A percentile compares a stretch with the other conserved stretches of the same genome.
phyloP scores from a whole-genome alignment of 495 filamentous ascomycete species.

The Tuber borchii region DNA sequence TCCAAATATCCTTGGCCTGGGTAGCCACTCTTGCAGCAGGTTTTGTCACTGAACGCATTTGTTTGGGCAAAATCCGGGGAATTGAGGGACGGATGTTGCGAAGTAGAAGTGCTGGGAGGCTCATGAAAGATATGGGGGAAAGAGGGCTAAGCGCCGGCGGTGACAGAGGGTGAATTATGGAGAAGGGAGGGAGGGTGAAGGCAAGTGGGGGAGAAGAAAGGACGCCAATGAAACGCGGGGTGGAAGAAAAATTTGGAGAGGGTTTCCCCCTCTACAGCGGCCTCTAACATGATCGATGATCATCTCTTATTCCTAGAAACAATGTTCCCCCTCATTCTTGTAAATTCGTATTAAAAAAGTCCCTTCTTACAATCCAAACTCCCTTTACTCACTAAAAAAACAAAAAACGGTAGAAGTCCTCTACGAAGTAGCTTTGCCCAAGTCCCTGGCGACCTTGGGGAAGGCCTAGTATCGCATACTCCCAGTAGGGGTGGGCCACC shows the following conservation, averaged over 20 bases:
- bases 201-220: not conserved
- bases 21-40: conserved; percentile 75
- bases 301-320: not conserved
- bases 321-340: too few relatives aligned
- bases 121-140: not conserved
- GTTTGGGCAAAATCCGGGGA: not conserved
- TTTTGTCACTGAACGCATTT: conserved; percentile 42
- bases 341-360: not conserved
- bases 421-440: not conserved
- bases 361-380: not conserved
- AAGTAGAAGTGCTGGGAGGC: not conserved
- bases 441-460: not conserved
- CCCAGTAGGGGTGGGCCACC: not conserved
- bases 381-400: not conserved
- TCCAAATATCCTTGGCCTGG: conserved; percentile 91
- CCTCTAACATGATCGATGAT: not conserved
- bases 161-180: not conserved
- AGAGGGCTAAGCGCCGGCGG: not conserved
- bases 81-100: conserved; percentile 12
- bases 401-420: not conserved
- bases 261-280: not conserved
- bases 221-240: not conserved
- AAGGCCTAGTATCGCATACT: not conserved
- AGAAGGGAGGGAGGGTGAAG: not conserved
- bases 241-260: not conserved